Percentiles rank a stretch among this genome's conserved stretches.
Conservation (phyloP, 805 yeast species). For the Ogataea zsoltii region DNA sequence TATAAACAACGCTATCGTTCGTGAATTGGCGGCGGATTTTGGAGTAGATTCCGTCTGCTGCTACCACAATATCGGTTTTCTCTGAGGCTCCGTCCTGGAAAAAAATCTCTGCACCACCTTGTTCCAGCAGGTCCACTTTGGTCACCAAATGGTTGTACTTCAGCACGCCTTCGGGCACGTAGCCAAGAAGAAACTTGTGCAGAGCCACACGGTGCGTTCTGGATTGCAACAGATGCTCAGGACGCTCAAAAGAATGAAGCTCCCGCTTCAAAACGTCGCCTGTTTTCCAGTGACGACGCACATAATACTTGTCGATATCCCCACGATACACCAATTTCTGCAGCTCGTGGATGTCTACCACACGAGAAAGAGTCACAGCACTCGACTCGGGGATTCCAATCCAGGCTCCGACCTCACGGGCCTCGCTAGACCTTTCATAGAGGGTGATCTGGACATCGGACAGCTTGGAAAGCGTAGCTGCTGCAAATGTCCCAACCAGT, state of each 20-base stretch:
- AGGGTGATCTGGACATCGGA: constrained; percentile 3
- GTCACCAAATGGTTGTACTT: constrained; percentile 1
- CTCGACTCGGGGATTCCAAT: constrained; percentile 1
- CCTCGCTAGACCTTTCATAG: constrained; percentile 1
- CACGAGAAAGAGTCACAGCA: background rate
- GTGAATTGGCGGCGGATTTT: constrained; percentile 10
- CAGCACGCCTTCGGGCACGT: constrained; percentile 4
- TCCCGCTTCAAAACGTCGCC: constrained; percentile 1
- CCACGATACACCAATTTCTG: constrained; percentile 2
- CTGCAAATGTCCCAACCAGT: constrained; percentile 4
- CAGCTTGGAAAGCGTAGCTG: constrained; percentile 3
- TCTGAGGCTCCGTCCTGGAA: constrained; percentile 1
- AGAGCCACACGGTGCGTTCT: constrained; percentile 3
- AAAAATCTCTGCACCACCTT: constrained; percentile 1
- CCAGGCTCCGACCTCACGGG: constrained; percentile 4
- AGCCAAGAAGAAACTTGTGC: constrained; percentile 4
- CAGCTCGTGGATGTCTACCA: background rate
- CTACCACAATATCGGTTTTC: constrained; percentile 4
- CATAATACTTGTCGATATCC: background rate
- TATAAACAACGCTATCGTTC: constrained; percentile 2
- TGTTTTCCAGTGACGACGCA: constrained; percentile 5
- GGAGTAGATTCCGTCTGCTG: constrained; percentile 12
- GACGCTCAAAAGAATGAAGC: background rate
- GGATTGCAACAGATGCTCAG: background rate
- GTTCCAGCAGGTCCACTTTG: background rate